Evolutionary conservation across 192 early-diverging fungal genomes (phyloP), one percentile per base, ranked within the genome.

Genomic region (Dissophora globulifera): DNA sequence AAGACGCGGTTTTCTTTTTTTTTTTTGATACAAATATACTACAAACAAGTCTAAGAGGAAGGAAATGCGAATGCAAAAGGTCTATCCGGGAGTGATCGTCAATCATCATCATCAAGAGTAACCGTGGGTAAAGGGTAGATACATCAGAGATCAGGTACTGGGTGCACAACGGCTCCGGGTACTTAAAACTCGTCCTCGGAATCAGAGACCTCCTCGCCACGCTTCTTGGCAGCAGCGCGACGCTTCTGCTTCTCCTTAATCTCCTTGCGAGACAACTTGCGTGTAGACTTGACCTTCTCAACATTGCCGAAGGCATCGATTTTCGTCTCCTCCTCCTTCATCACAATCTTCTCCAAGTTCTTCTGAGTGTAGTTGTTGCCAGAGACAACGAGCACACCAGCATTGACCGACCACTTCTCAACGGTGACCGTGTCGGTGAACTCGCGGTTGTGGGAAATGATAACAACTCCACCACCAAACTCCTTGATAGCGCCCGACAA

Each of bases 371-470:
- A 82, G 82, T 81, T 82, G 69, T 86, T 83, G 25, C 82, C 82
- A 25, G 78, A 80, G 62, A 81, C 74, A 68, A 62, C 58, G 25
- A 87, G 62, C 29, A 52, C 31, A 81, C 91, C 91, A 62, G 84
- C 84, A 56, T 90, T 84, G 56, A 93, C 87, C 59, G 83, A 82
- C 92, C 92, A 93, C 65, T 85, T 83, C 83, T 93, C 92, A 26
- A 79, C 84, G 71, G 85, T 89, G 64, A 92, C 84, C 49, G 87
- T 84, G 49, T 85, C 86, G 61, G 89, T 88, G 82, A 93, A 93
- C 79, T 93, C 90, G 63, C 84, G 84, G 87, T 92, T 91, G 88
- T 93, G 91, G 62, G 92, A 90, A 81, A 92, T 90, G 62, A 93
- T 90, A 55, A 93, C 84, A 55, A 93, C 90, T 88, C 89, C 92